Evolutionary conservation across 768 basidiomycete species (phyloP).

Genomic region (Leccinum disarticulatum): DNA sequence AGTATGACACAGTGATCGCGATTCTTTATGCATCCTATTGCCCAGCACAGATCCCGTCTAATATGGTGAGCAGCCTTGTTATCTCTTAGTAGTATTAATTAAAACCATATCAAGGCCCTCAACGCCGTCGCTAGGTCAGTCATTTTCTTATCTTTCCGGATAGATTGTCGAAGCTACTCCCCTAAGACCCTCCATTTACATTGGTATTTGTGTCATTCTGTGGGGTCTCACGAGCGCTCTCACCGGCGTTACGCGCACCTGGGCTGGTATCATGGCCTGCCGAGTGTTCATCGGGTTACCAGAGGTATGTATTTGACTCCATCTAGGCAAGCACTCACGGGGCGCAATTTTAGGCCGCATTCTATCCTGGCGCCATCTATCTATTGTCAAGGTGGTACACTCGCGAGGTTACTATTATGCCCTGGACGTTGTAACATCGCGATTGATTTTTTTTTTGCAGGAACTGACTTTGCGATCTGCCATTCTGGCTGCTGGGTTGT

Average conservation of each 20-base stretch:
- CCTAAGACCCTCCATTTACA: conserved; percentile 45
- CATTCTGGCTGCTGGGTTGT: conserved; percentile 54
- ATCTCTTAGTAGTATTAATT: neutral
- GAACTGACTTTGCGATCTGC: conserved; percentile 66
- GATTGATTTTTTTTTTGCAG: conserved; percentile 25
- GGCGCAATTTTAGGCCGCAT: conserved; percentile 43
- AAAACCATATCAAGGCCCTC: conserved; percentile 40
- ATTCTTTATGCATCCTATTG: conserved; percentile 61
- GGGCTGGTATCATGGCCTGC: neutral
- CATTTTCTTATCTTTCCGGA: neutral
- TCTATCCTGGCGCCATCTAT: conserved; percentile 61
- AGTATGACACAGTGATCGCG: conserved; percentile 54
- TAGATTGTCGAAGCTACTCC: too few relatives aligned
- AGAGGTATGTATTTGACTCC: neutral
- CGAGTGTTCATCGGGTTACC: neutral
- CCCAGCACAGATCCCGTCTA: conserved; percentile 48
- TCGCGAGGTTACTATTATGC: conserved; percentile 10
- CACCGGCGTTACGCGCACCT: neutral
- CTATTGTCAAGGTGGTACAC: conserved; percentile 31
- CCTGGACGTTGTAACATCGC: neutral
- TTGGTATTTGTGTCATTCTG: neutral
- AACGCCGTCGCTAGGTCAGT: conserved; percentile 53
- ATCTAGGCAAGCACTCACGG: conserved; percentile 41
- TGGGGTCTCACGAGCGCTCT: neutral
- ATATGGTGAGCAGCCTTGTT: conserved; percentile 2